Conservation (phyloP, 768 basidiomycete genomes). For the Phylloporus sp. region DNA sequence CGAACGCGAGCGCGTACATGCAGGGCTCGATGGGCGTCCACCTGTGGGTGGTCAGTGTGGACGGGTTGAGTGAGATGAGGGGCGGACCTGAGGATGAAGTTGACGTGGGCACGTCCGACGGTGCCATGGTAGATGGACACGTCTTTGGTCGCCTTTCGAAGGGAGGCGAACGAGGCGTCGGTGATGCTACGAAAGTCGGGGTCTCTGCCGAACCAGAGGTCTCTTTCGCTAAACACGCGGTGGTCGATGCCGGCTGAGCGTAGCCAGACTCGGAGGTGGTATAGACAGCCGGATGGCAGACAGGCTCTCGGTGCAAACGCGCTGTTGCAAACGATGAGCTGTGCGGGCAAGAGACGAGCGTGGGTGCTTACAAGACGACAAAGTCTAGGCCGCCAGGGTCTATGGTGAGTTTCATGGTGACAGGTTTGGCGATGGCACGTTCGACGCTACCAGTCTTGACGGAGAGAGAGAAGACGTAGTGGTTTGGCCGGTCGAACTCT, state of each 20-base stretch:
- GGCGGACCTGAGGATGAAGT: slow-evolving; percentile 49
- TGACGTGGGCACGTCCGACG: slow-evolving; percentile 54
- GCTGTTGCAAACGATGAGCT: slow-evolving; percentile 30
- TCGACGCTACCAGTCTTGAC: slow-evolving; percentile 54
- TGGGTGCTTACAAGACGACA: slow-evolving; percentile 52
- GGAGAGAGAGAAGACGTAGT: slow-evolving; percentile 52
- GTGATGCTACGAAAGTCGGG: slow-evolving; percentile 57
- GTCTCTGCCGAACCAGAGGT: slow-evolving; percentile 64
- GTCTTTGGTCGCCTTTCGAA: slow-evolving; percentile 41
- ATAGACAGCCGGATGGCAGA: slow-evolving; percentile 51
- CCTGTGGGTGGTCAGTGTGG: slow-evolving; percentile 16
- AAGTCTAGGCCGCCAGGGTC: slow-evolving; percentile 58
- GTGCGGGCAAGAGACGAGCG: too few species aligned
- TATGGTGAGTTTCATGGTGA: slow-evolving; percentile 42
- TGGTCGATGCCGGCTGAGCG: slow-evolving; percentile 56
- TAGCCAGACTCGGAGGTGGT: slow-evolving; percentile 63
- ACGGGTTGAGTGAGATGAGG: background rate
- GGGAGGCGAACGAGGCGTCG: slow-evolving; percentile 53
- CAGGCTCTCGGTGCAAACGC: slow-evolving; percentile 57
- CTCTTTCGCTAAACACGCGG: slow-evolving; percentile 59
- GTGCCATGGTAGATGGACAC: slow-evolving; percentile 51
- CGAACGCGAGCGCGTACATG: slow-evolving; percentile 53
- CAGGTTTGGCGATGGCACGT: slow-evolving; percentile 47
- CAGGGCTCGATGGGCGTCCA: slow-evolving; percentile 45
- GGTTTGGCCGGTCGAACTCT: slow-evolving; percentile 20